These are phyloP conservation scores for Boletus semigastroideus DNA, from an alignment of 1,284 basidiomycete species.

Conservation along the genomic window DNA sequence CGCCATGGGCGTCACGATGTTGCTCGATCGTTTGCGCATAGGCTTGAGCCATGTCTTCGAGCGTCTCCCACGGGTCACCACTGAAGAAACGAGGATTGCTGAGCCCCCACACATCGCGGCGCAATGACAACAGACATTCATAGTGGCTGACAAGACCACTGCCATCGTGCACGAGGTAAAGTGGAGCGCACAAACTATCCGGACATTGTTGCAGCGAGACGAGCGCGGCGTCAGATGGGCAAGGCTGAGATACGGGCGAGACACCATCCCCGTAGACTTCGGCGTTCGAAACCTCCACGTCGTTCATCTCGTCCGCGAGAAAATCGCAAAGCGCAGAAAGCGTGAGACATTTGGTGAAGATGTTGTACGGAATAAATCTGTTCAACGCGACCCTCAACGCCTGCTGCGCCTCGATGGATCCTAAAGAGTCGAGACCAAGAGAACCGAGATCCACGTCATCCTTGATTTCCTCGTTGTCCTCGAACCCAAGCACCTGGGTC, in stretches of 20 bases:
- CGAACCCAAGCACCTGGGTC: constrained; percentile 48
- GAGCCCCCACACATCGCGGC: constrained; percentile 58
- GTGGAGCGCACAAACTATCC: constrained; percentile 33
- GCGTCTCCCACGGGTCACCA: constrained; percentile 44
- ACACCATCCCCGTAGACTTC: neutral
- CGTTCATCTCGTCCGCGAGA: constrained; percentile 3
- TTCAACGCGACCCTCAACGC: constrained; percentile 42
- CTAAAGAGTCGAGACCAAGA: constrained; percentile 61
- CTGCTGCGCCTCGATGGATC: constrained; percentile 58
- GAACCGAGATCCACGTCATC: constrained; percentile 46
- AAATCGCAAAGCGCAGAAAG: constrained; percentile 21
- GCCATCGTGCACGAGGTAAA: constrained; percentile 72
- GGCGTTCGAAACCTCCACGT: neutral
- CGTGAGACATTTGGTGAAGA: constrained; percentile 35
- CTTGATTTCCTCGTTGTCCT: constrained; percentile 35
- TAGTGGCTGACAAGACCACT: constrained; percentile 60
- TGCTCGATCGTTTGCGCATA: constrained; percentile 43
- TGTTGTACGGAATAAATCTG: constrained; percentile 39
- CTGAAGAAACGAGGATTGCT: constrained; percentile 52
- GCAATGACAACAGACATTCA: constrained; percentile 45
- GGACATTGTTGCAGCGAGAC: constrained; percentile 37
- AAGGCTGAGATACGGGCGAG: neutral
- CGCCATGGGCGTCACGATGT: constrained; percentile 29
- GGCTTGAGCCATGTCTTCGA: constrained; percentile 52
- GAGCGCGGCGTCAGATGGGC: neutral